Evolutionary conservation across 2,329 filamentous ascomycete genomes (phyloP), one percentile per base, ranked within the genome.

Genomic region (Colletotrichum sp.): DNA sequence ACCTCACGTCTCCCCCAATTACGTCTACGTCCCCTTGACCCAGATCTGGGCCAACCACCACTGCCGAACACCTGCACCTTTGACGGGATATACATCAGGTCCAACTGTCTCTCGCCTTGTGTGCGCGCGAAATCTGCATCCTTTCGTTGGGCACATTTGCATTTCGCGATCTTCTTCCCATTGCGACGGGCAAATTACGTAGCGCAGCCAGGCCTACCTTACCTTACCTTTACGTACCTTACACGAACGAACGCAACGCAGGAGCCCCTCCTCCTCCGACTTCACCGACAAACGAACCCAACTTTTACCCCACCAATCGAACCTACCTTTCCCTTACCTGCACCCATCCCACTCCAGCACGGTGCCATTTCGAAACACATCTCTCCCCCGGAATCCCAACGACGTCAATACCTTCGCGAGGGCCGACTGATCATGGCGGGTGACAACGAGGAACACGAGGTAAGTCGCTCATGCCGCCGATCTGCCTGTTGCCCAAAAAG

Each of bases 371-470:
- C 66, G 66, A 68, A 68, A 68, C 66, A 54, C 47, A 59, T 34
- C 57, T 33, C 58, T 38, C 27, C 38, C 55, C 31, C 61, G 27
- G 29, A 47, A 43, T 24, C 58, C 29, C 31, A 36, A 65, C 65
- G 62, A 34, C 61, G 59, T 66, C 36, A 31, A 66, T 55, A 47
- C 43, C 43, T 47, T 47, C 54, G n/a, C 9, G 63, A 51, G n/a
- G 27, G 51, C 34, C 18, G 31, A 62, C 11, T 47, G 43, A 63
- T 18, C 24, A 81, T 81, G 79, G 77, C 77, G 51, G 81, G 54
- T 33, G 75, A 76, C 51, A 65, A 83, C 69, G 82, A 84, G 72
- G 82, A 82, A 76, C 82, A 84, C 78, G 82, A 83, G 72, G 82
- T 84, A 76, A 31, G 69, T 38, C n/a, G n/a, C 13, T 21, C n/a